Conservation (phyloP, 73 alveolate species). For the Loxodes magnus region DNA sequence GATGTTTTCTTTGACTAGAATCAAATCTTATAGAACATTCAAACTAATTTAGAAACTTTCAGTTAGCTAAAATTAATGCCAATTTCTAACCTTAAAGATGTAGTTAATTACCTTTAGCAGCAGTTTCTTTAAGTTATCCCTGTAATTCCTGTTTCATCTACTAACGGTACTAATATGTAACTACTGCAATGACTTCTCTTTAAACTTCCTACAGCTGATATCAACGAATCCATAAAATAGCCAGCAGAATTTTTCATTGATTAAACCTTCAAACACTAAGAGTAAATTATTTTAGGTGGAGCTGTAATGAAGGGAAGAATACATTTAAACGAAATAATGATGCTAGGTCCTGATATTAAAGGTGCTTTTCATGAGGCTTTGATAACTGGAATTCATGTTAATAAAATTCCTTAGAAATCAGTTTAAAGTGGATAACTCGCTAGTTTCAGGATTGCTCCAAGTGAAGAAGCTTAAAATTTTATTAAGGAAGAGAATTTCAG, state of each 20-base stretch:
- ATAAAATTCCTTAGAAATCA: background rate
- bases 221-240: background rate
- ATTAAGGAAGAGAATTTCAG: background rate
- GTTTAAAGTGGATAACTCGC: slow-evolving; percentile 5
- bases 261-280: background rate
- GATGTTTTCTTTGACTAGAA: slow-evolving; percentile 2
- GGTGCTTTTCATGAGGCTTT: background rate
- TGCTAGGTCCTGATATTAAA: slow-evolving; percentile 9
- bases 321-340: background rate
- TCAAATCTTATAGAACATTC: background rate
- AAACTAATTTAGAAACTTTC: background rate
- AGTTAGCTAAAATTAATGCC: background rate
- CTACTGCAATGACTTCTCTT: background rate
- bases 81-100: background rate
- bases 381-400: slow-evolving; percentile 5
- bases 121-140: slow-evolving; percentile 6
- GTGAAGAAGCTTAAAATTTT: background rate
- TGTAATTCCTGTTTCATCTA: slow-evolving; percentile 1
- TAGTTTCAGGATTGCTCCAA: background rate
- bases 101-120: background rate
- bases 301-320: background rate
- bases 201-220: background rate
- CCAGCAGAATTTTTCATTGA: slow-evolving; percentile 3
- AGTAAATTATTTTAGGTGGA: background rate
- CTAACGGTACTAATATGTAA: background rate